Evolutionary conservation across 305 asterid species (phyloP), one percentile per base, ranked within the genome.

Genomic region (Andrographis paniculata): DNA sequence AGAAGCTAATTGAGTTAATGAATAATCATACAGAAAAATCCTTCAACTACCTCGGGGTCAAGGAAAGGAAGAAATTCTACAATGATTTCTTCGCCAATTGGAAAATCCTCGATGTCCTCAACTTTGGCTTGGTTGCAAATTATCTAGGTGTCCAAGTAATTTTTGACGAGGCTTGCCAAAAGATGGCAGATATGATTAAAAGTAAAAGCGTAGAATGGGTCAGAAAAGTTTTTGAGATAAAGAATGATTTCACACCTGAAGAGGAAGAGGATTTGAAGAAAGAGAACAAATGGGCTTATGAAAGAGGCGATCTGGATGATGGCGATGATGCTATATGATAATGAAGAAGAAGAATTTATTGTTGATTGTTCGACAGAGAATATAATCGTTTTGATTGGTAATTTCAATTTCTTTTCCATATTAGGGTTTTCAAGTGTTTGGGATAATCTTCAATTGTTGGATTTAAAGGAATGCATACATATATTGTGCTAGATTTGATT

Each of bases 201-300:
- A 19, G 46, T 5, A 28, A 53, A 35, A 37, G 45, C 20, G 31
- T 17, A 33, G 10, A 17, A 0, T 23, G 40, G 39, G 51, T 53
- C 31, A 40, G 52, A 11, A 13, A 45, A 36, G 1, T 5, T 14
- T 38, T 60, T 27, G 11, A 14, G 6, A 14, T 24, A 5, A 42
- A 45, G 19, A n/a, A n/a, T n/a, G n/a, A n/a, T n/a, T n/a, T n/a
- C n/a, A n/a, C n/a, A n/a, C n/a, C n/a, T n/a, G n/a, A 47, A 41
- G 66, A 60, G 40, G 59, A 60, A 48, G 35, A 18, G 33, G 5
- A 17, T 6, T 3, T 44, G 3, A 23, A 9, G 52, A 0, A 9
- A 0, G 27, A 58, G 20, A 0, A 35, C 21, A 7, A 20, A 1
- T 44, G 54, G 59, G 36, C 44, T 10, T 44, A 5, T 3, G 58